These are phyloP conservation scores for Calocybe cyanea DNA, from an alignment of 768 basidiomycete genomes.

Conservation along the genomic window DNA sequence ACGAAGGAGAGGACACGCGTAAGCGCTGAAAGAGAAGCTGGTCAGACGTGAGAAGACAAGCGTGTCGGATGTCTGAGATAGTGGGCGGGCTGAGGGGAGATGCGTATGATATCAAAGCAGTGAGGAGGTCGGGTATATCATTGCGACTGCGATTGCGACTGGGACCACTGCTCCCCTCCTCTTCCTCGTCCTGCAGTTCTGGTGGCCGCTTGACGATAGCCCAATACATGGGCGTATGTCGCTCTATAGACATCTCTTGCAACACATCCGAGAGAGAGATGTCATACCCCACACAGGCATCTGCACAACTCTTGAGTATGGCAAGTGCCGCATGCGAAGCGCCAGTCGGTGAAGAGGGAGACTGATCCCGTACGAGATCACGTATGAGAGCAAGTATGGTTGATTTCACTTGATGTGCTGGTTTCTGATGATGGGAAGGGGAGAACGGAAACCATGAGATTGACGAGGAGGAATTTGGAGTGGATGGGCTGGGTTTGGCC, in stretches of 20 bases:
- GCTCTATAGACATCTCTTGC: constrained; percentile 62
- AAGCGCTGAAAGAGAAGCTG: constrained; percentile 59
- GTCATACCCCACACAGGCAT: constrained; percentile 48
- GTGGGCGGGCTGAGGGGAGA: constrained; percentile 39
- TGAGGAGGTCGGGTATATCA: constrained; percentile 39
- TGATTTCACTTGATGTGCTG: no score
- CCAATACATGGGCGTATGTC: constrained; percentile 70
- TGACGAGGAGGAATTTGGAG: no score
- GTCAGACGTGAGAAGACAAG: constrained; percentile 62
- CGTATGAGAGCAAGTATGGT: no score
- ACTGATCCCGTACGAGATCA: constrained; percentile 47
- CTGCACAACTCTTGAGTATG: constrained; percentile 60
- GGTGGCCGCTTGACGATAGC: constrained; percentile 57
- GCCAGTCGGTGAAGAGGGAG: no score
- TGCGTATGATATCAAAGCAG: constrained; percentile 49
- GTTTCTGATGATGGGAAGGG: no score
- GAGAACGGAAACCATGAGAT: no score
- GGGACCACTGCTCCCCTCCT: no score
- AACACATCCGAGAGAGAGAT: constrained; percentile 52
- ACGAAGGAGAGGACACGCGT: constrained; percentile 43
- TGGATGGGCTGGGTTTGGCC: no score
- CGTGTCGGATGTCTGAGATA: constrained; percentile 58
- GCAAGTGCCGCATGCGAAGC: constrained; percentile 28
- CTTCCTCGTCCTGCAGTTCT: constrained; percentile 29
- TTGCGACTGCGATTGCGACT: neutral